phyloP scores from a whole-genome alignment of 176 grass and related monocot species.

The Hsuehochloa calcarea region DNA sequence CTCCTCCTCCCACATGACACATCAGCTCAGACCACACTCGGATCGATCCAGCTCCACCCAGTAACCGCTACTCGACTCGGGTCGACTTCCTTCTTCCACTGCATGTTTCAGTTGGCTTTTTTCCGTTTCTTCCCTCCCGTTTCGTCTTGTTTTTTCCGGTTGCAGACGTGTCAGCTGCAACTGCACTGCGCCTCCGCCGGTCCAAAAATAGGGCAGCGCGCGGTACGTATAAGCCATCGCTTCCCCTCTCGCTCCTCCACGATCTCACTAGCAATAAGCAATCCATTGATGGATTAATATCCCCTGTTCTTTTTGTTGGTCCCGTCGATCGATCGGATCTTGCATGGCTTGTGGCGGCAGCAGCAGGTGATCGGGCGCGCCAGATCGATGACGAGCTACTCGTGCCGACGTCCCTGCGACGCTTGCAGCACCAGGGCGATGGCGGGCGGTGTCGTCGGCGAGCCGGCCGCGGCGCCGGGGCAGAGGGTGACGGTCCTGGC shows the following conservation, averaged over 20 bases:
- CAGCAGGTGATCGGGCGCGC: background rate
- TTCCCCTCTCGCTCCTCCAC: background rate
- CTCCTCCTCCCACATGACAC: no score
- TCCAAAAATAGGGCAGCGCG: background rate
- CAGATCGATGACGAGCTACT: conserved; percentile 26
- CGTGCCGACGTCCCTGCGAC: conserved; percentile 3
- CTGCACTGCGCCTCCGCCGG: background rate
- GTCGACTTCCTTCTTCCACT: background rate
- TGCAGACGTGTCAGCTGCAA: background rate
- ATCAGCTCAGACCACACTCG: no score
- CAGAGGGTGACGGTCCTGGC: conserved; percentile 42
- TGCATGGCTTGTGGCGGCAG: background rate
- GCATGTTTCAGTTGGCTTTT: background rate
- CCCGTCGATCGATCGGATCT: no score
- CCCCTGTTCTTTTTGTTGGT: background rate
- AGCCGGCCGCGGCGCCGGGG: conserved; percentile 19
- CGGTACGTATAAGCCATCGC: background rate
- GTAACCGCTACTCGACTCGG: background rate
- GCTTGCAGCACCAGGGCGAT: conserved; percentile 20
- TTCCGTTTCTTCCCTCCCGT: background rate
- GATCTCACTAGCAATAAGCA: background rate
- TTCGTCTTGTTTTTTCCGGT: background rate
- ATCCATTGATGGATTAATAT: background rate
- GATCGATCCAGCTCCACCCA: no score
- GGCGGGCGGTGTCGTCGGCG: conserved; percentile 23